These are phyloP conservation scores for Agrocybe chaxingu DNA, from an alignment of 768 basidiomycete species.

Conservation along the genomic window DNA sequence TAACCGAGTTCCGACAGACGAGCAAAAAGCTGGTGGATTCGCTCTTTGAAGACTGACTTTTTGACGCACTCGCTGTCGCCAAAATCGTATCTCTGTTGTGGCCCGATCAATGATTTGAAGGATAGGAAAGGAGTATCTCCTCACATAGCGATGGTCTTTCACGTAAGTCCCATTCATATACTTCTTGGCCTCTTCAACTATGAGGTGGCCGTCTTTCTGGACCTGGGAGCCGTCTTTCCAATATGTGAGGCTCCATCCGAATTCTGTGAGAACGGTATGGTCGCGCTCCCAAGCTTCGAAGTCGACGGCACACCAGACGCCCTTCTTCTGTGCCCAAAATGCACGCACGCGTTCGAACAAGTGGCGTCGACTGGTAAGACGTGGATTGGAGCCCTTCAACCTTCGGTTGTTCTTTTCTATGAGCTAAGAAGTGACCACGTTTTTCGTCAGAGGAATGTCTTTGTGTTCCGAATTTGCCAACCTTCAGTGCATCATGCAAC, in stretches of 20 bases:
- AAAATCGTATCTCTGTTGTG: conserved; percentile 58
- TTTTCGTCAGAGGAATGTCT: neutral
- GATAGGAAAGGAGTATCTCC: neutral
- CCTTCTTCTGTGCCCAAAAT: conserved; percentile 59
- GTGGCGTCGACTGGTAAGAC: conserved; percentile 53
- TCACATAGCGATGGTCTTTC: conserved; percentile 56
- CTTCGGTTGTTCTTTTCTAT: conserved; percentile 81
- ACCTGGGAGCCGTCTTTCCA: conserved; percentile 54
- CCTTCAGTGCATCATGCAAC: conserved; percentile 62
- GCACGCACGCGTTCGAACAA: conserved; percentile 67
- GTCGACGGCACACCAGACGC: conserved; percentile 76
- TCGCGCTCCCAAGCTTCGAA: conserved; percentile 84
- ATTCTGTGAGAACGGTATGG: conserved; percentile 72
- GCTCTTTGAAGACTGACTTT: conserved; percentile 46
- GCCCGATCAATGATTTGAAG: neutral
- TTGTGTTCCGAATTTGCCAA: conserved; percentile 15
- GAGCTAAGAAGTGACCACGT: conserved; percentile 36
- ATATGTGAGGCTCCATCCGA: conserved; percentile 66
- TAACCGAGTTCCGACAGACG: conserved; percentile 45
- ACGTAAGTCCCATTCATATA: conserved; percentile 66
- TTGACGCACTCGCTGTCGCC: conserved; percentile 58
- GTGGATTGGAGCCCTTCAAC: conserved; percentile 60
- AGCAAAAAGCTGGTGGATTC: conserved; percentile 45
- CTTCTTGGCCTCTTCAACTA: conserved; percentile 57
- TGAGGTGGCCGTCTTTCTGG: conserved; percentile 53